phyloP scores from a whole-genome alignment of 2,329 filamentous ascomycete genomes.

The Hypocreales sp. region DNA sequence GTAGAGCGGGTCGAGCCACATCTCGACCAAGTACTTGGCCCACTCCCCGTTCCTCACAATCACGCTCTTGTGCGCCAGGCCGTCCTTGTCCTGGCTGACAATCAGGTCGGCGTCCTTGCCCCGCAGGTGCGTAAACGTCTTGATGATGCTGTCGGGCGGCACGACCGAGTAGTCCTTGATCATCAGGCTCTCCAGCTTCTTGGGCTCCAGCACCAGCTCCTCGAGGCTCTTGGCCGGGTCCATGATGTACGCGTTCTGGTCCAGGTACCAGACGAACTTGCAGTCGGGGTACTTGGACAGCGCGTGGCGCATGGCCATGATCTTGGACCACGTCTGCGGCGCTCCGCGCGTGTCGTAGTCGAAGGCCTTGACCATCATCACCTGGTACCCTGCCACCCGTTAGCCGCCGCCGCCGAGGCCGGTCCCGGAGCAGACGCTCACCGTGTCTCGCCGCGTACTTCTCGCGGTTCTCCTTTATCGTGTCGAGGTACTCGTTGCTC shows the following conservation, averaged over 20 bases:
- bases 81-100: conserved; percentile 70
- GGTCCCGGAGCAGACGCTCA: conserved; percentile 23
- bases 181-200: conserved; percentile 62
- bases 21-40: conserved; percentile 83
- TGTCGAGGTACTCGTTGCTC: conserved; percentile 51
- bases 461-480: conserved; percentile 67
- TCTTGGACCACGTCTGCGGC: conserved; percentile 54
- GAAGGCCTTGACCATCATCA: conserved; percentile 63
- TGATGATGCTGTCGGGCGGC: conserved; percentile 92
- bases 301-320: conserved; percentile 80
- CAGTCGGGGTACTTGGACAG: conserved; percentile 64
- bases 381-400: conserved; percentile 53
- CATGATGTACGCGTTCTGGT: conserved; percentile 79
- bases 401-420: not conserved
- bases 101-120: conserved; percentile 67
- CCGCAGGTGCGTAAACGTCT: conserved; percentile 73
- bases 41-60: conserved; percentile 74
- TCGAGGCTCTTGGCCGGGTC: conserved; percentile 57
- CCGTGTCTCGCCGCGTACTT: conserved; percentile 79
- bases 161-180: conserved; percentile 75
- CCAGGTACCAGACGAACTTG: conserved; percentile 76
- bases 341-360: conserved; percentile 57
- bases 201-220: conserved; percentile 51
- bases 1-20: conserved; percentile 93
- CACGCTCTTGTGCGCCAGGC: conserved; percentile 63